Evolutionary conservation across 805 yeast genomes (phyloP).

Genomic region (Wickerhamiella slavikovae): DNA sequence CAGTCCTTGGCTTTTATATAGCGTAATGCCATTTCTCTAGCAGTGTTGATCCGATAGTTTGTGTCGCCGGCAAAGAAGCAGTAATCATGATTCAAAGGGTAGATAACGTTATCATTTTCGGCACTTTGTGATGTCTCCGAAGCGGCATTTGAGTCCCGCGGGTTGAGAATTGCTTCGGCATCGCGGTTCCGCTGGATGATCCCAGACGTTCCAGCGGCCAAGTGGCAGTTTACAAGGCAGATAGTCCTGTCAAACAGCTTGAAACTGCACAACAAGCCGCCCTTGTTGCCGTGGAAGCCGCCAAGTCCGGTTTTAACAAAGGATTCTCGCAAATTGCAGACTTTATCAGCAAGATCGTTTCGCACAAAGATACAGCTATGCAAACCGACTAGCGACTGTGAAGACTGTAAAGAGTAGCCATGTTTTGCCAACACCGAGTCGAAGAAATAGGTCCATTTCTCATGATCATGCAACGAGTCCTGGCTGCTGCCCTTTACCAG

Average conservation of each 20-base stretch:
- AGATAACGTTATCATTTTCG: slow-evolving; percentile 2
- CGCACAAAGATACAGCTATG: slow-evolving; percentile 48
- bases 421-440: slow-evolving; percentile 11
- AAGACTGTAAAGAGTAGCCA: slow-evolving; percentile 37
- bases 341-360: slow-evolving; percentile 27
- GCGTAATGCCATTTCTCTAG: slow-evolving; percentile 48
- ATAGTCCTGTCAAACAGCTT: slow-evolving; percentile 43
- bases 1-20: slow-evolving; percentile 29
- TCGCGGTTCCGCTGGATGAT: slow-evolving; percentile 72
- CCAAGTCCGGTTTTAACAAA: slow-evolving; percentile 85
- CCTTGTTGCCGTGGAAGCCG: slow-evolving; percentile 61
- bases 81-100: slow-evolving; percentile 56
- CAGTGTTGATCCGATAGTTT: slow-evolving; percentile 59
- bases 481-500: slow-evolving; percentile 18
- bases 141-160: slow-evolving; percentile 10
- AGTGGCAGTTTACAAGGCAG: slow-evolving; percentile 68
- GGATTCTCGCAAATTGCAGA: slow-evolving; percentile 46
- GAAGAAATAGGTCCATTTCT: slow-evolving; percentile 17
- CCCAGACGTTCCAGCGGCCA: slow-evolving; percentile 82
- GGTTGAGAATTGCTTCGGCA: slow-evolving; percentile 46
- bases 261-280: slow-evolving; percentile 57
- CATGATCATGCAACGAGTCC: slow-evolving; percentile 14
- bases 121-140: not conserved
- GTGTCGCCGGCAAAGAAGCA: slow-evolving; percentile 88
- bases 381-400: slow-evolving; percentile 75